Evolutionary conservation across 139 green algal species (phyloP).

Genomic region (Chlamydomonas eustigma): DNA sequence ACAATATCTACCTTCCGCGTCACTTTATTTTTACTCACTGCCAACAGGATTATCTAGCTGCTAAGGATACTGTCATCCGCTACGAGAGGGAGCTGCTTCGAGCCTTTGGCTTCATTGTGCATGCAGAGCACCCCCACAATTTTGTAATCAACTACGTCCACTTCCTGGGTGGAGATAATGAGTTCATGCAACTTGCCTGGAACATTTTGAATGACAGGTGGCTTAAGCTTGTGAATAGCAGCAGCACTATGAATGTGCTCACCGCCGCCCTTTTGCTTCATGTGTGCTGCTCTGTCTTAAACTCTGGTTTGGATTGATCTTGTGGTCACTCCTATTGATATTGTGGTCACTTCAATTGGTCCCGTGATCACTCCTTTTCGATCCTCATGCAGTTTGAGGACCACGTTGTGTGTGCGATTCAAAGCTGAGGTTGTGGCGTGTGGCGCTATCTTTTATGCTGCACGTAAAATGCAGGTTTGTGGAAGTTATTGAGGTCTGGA

Average conservation of each 20-base stretch:
- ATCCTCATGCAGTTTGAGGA: too few species aligned
- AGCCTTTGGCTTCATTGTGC: slow-evolving; percentile 53
- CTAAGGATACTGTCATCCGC: slow-evolving; percentile 61
- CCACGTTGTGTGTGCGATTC: slow-evolving; percentile 84
- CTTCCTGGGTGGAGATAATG: slow-evolving; percentile 38
- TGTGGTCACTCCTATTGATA: too few species aligned
- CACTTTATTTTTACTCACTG: slow-evolving; percentile 33
- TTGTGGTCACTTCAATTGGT: too few species aligned
- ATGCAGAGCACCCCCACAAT: slow-evolving; percentile 88
- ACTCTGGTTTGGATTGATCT: not conserved
- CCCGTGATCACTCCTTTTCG: too few species aligned
- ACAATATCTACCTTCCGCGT: too few species aligned
- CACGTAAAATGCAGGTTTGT: slow-evolving; percentile 61
- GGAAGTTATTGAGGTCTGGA: too few species aligned
- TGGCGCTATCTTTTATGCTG: slow-evolving; percentile 81
- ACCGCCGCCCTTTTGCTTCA: not conserved
- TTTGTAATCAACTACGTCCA: slow-evolving; percentile 78
- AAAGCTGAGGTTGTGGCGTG: slow-evolving; percentile 78
- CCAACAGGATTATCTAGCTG: slow-evolving; percentile 65
- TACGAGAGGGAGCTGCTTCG: slow-evolving; percentile 79
- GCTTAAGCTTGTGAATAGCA: not conserved
- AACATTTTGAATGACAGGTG: slow-evolving; percentile 89
- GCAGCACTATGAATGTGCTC: not conserved
- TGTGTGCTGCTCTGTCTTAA: slow-evolving; percentile 2
- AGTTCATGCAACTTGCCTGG: slow-evolving; percentile 70